Percentiles rank a stretch among this genome's conserved stretches.
Evolutionary conservation across 2,329 filamentous ascomycete genomes (phyloP).

Genomic region (Apiospora sp.): DNA sequence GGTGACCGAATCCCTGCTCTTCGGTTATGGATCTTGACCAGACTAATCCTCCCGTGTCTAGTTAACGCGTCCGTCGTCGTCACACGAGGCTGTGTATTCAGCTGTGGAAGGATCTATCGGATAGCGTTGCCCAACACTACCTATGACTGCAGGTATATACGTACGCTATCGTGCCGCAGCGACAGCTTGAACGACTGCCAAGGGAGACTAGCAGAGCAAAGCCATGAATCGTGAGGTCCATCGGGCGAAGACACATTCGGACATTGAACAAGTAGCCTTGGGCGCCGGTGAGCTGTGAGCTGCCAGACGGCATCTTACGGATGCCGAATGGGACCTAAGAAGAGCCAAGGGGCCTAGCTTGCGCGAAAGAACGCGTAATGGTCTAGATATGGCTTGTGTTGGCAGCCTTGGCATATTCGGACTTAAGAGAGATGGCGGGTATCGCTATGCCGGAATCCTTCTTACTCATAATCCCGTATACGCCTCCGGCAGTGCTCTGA

Average conservation of each 20-base stretch:
- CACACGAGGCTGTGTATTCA: conserved; percentile 13
- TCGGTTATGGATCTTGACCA: not conserved
- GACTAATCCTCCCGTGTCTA: not conserved
- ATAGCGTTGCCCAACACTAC: not conserved
- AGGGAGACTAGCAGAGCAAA: not conserved
- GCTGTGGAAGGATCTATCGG: not conserved
- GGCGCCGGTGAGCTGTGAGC: not conserved
- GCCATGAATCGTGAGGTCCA: not conserved
- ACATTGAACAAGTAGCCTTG: not conserved
- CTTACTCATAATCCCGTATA: too few relatives aligned
- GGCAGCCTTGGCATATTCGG: conserved; percentile 21
- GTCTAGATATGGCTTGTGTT: not conserved
- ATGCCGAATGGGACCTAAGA: not conserved
- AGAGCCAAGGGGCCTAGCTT: conserved; percentile 18
- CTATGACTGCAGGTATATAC: not conserved
- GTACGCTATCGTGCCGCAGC: not conserved
- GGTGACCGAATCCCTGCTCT: not conserved
- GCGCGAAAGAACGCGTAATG: conserved; percentile 19
- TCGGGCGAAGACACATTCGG: not conserved
- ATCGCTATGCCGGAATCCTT: not conserved
- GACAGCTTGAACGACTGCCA: not conserved
- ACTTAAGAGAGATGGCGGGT: not conserved
- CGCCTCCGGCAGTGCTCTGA: too few relatives aligned
- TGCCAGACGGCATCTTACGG: conserved; percentile 5
- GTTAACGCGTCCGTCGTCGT: not conserved